Base-by-base conservation (phyloP, 805 yeast species). In the Zygotorulaspora sp. region DNA sequence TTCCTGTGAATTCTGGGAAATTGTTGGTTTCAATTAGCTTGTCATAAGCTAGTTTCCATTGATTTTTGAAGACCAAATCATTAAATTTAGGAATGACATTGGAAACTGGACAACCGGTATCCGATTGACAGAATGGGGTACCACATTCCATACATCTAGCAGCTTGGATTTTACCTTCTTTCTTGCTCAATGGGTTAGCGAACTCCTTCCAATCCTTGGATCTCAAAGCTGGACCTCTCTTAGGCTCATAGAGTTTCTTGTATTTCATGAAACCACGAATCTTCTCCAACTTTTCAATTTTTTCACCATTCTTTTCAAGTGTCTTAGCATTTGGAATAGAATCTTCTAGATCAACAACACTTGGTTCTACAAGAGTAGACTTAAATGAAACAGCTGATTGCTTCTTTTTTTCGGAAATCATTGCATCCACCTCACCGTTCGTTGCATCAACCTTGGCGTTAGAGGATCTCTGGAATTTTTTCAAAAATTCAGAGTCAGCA, bases 111-210 rank as follows among this genome's bases (percentile, higher is more conserved):
- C 98, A 90, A 43, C 98, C 98, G 30, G 96, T 84, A 64, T 90
- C 97, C 32, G 95, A 83, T 58, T 90, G 94, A 73, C 98, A 90
- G 78, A 90, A 90, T 42, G 98, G 98, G 53, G 92, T 94, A 72
- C 98, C 98, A 73, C 98, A 90, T 67, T 90, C 97, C 95, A 92
- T 90, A 75, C 98, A 90, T 66, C 98, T 79, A 11, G 97, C 96
- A 41, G 97, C 85, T 70, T 90, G 97, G 61, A 74, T 77, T 61
- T 80, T 77, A 57, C 90, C 80, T 50, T 92, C 97, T 36, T 83
- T 88, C 65, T 85, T 83, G 40, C 87, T 71, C 52, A 90, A 71
- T 39, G 96, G 77, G 10, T 77, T 67, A 9, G 94, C 79, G 62
- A 90, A 74, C 67, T 90, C 97, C 48, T 82, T 77, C 97, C 97